Evolutionary conservation across 495 filamentous ascomycete genomes (phyloP).

Genomic region (Trichoderma virens): DNA sequence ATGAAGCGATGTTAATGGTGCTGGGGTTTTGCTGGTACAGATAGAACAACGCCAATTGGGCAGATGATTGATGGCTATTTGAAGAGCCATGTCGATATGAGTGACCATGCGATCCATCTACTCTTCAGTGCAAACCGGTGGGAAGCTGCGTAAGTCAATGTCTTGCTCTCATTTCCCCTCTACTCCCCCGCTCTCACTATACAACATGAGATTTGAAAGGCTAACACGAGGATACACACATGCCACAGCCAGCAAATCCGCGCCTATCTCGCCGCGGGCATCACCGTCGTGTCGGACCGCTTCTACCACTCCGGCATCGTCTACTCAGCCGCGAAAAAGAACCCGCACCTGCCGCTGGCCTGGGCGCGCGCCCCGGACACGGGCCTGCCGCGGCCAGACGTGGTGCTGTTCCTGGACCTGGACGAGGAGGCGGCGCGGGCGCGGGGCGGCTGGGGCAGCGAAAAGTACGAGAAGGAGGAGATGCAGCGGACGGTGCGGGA

Average conservation of each 20-base stretch:
- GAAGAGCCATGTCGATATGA: conserved; percentile 61
- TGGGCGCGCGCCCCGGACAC: conserved; percentile 81
- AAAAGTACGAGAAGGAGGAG: conserved; percentile 78
- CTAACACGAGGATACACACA: background rate
- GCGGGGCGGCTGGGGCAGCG: conserved; percentile 77
- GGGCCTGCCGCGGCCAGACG: conserved; percentile 79
- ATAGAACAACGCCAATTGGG: conserved; percentile 83
- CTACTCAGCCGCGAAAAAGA: conserved; percentile 88
- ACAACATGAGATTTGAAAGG: background rate
- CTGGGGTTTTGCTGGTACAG: conserved; percentile 31
- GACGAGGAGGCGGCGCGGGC: conserved; percentile 60
- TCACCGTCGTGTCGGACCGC: conserved; percentile 76
- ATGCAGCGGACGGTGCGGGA: conserved; percentile 77
- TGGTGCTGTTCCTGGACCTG: conserved; percentile 80
- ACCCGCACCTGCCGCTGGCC: conserved; percentile 55
- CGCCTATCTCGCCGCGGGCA: conserved; percentile 52
- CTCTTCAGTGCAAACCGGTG: conserved; percentile 95
- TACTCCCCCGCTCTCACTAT: background rate
- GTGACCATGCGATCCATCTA: conserved; percentile 90
- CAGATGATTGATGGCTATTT: conserved; percentile 86
- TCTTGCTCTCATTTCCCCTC: background rate
- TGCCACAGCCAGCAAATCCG: conserved; percentile 47
- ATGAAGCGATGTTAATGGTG: background rate
- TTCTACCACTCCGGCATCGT: conserved; percentile 93
- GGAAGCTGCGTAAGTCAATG: conserved; percentile 58